Evolutionary conservation across 2,329 filamentous ascomycete genomes (phyloP).

Genomic region (Blastomyces percursus): DNA sequence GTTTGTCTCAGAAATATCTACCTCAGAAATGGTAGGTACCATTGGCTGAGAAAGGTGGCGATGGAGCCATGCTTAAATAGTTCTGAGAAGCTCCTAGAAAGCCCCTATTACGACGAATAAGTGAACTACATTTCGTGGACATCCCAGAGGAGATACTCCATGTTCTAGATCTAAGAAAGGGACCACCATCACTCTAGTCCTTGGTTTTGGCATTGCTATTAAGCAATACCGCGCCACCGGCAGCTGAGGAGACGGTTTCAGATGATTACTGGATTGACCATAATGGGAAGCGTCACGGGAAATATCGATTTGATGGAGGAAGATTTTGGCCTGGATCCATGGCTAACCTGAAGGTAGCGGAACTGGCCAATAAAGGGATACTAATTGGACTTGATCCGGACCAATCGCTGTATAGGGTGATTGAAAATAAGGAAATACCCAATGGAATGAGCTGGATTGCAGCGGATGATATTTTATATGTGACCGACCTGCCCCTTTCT

Average conservation of each 20-base stretch:
- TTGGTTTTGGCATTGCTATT: slow-evolving; percentile 49
- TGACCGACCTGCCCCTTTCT: slow-evolving; percentile 67
- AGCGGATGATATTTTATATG: slow-evolving; percentile 61
- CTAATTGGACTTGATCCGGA: slow-evolving; percentile 61
- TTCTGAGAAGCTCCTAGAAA: slow-evolving; percentile 31
- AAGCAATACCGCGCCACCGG: slow-evolving; percentile 21
- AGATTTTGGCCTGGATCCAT: slow-evolving; percentile 84
- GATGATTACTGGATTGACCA: neutral
- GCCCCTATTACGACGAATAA: slow-evolving; percentile 31
- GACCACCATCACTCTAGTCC: slow-evolving; percentile 46
- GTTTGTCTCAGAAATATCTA: too few relatives aligned
- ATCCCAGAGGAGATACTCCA: slow-evolving; percentile 69
- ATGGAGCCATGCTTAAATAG: slow-evolving; percentile 31
- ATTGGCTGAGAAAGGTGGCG: too few relatives aligned
- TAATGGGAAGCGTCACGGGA: neutral
- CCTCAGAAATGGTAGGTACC: neutral
- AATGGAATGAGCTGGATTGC: slow-evolving; percentile 76
- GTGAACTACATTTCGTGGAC: slow-evolving; percentile 45
- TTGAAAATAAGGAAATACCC: slow-evolving; percentile 61
- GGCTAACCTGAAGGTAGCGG: slow-evolving; percentile 64
- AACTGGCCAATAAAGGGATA: slow-evolving; percentile 45
- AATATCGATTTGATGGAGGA: slow-evolving; percentile 45
- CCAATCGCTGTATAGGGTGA: slow-evolving; percentile 48
- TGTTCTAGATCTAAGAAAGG: slow-evolving; percentile 42
- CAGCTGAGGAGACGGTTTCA: neutral